phyloP scores from a whole-genome alignment of 371 early-diverging fungal genomes.

The Nematocida ausubeli region DNA sequence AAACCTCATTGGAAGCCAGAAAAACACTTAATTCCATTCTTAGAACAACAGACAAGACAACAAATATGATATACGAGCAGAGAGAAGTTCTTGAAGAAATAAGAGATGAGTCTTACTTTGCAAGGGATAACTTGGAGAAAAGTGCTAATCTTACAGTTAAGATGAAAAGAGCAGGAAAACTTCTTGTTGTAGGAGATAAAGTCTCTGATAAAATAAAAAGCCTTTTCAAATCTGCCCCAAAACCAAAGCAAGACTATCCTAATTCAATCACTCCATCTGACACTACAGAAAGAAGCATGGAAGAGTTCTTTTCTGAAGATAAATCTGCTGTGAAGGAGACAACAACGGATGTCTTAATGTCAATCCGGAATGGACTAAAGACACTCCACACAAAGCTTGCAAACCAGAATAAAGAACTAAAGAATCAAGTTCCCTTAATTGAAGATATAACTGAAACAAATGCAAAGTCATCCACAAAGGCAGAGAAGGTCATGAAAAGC shows the following conservation, averaged over 20 bases:
- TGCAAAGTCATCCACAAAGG: slow-evolving; percentile 19
- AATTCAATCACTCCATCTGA: neutral
- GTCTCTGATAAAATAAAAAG: slow-evolving; percentile 38
- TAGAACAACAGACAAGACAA: slow-evolving; percentile 41
- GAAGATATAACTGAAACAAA: slow-evolving; percentile 44
- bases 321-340: slow-evolving; percentile 11
- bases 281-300: neutral
- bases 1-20: slow-evolving; percentile 37
- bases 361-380: slow-evolving; percentile 38
- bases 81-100: slow-evolving; percentile 50
- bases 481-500: slow-evolving; percentile 41
- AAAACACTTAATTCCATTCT: slow-evolving; percentile 35
- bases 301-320: neutral
- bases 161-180: slow-evolving; percentile 53
- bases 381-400: slow-evolving; percentile 18
- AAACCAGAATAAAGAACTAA: slow-evolving; percentile 37
- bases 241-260: neutral
- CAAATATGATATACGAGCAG: slow-evolving; percentile 42
- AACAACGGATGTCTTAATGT: slow-evolving; percentile 37
- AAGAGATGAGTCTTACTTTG: slow-evolving; percentile 16
- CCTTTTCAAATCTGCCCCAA: slow-evolving; percentile 21
- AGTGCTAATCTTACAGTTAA: slow-evolving; percentile 30
- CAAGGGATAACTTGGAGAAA: slow-evolving; percentile 25
- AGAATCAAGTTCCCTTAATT: slow-evolving; percentile 44
- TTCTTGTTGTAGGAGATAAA: slow-evolving; percentile 49